Conservation (phyloP, 2,329 filamentous ascomycete species). For the Alternaria novae-zelandiae region DNA sequence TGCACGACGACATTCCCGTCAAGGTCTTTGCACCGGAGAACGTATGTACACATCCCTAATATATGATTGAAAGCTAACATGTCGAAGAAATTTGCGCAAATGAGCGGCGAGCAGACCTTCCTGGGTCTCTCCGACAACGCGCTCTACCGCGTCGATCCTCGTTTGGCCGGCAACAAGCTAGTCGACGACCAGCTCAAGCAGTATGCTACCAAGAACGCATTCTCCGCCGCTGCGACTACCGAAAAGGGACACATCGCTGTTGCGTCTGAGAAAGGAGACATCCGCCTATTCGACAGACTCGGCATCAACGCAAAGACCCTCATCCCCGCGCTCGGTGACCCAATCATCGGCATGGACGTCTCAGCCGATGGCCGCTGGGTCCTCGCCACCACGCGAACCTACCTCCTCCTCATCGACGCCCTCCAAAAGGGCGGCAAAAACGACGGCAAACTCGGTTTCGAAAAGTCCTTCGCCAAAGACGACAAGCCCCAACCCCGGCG, state of each 20-base stretch:
- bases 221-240: conserved; percentile 91
- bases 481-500: conserved; percentile 92
- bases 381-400: conserved; percentile 90
- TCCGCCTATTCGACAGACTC: conserved; percentile 93
- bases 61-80: conserved; percentile 28
- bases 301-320: conserved; percentile 98
- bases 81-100: conserved; percentile 89
- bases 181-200: conserved; percentile 94
- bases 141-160: conserved; percentile 91
- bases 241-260: conserved; percentile 97
- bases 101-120: conserved; percentile 94
- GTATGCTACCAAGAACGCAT: conserved; percentile 96
- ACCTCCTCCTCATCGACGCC: conserved; percentile 90
- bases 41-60: conserved; percentile 48
- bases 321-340: conserved; percentile 91
- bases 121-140: conserved; percentile 91
- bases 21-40: conserved; percentile 92
- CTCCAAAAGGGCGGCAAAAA: conserved; percentile 94
- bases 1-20: conserved; percentile 94
- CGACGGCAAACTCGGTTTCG: conserved; percentile 96
- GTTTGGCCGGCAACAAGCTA: conserved; percentile 86
- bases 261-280: conserved; percentile 96
- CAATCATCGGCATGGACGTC: conserved; percentile 93
- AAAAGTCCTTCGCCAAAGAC: conserved; percentile 90
- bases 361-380: conserved; percentile 97